Percentiles rank a stretch among this genome's conserved stretches.
Conservation (phyloP, 2,329 filamentous ascomycete species). For the Fusarium avenaceum region DNA sequence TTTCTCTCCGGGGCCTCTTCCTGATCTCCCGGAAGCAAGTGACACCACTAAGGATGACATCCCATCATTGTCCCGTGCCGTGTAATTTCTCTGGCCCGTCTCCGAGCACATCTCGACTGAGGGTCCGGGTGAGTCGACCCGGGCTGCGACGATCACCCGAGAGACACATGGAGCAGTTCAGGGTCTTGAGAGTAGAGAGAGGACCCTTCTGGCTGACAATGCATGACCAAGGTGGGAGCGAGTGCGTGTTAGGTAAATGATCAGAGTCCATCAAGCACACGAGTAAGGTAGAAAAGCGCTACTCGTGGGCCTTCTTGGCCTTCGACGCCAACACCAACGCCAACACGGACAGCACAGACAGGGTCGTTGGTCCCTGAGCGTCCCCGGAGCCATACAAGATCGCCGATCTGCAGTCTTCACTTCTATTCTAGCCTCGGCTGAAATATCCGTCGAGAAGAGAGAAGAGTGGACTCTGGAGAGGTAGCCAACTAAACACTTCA, state of each 20-base stretch:
- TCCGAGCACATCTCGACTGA: slow-evolving; percentile 23
- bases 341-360: slow-evolving; percentile 27
- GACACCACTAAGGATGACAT: slow-evolving; percentile 5
- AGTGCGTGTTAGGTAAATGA: neutral
- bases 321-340: slow-evolving; percentile 25
- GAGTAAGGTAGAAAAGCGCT: slow-evolving; percentile 34
- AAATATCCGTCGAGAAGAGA: slow-evolving; percentile 43
- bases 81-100: slow-evolving; percentile 32
- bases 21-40: slow-evolving; percentile 19
- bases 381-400: slow-evolving; percentile 25
- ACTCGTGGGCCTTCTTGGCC: slow-evolving; percentile 8
- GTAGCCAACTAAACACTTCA: slow-evolving; percentile 5
- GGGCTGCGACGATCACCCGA: slow-evolving; percentile 40
- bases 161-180: slow-evolving; percentile 16
- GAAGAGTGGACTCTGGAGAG: slow-evolving; percentile 15
- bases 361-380: slow-evolving; percentile 27
- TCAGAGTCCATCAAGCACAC: neutral
- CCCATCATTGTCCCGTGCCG: slow-evolving; percentile 20
- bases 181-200: slow-evolving; percentile 14
- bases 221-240: neutral
- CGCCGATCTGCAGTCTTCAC: slow-evolving; percentile 28
- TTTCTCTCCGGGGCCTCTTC: slow-evolving; percentile 6
- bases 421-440: slow-evolving; percentile 41
- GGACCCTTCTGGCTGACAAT: neutral
- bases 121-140: slow-evolving; percentile 26